Conservation (phyloP, 768 basidiomycete genomes). For the Basidioascus undulatus region DNA sequence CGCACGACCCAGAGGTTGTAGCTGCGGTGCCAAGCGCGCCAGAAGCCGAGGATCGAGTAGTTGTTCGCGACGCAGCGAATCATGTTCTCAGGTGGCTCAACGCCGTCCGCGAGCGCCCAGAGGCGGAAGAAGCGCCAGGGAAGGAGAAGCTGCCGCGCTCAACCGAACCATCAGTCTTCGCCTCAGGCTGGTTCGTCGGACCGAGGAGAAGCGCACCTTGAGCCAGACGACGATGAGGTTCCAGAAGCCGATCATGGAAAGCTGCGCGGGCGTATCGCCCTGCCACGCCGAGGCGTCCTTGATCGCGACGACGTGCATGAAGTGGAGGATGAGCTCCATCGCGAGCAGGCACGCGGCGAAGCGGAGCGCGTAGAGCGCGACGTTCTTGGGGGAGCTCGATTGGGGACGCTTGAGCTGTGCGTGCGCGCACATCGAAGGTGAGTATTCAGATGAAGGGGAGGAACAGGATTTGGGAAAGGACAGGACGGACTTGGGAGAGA, state of each 20-base stretch:
- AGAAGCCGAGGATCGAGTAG: conserved; percentile 77
- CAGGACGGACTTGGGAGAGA: conserved; percentile 50
- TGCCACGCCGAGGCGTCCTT: conserved; percentile 68
- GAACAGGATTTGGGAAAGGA: not conserved
- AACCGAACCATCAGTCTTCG: too few relatives aligned
- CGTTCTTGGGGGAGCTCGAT: not conserved
- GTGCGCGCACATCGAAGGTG: not conserved
- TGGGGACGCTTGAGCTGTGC: not conserved
- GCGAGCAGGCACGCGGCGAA: conserved; percentile 47
- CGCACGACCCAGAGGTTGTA: conserved; percentile 89
- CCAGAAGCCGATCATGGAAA: conserved; percentile 91
- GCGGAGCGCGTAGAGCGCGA: conserved; percentile 36
- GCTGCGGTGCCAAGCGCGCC: conserved; percentile 88
- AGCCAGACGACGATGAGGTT: conserved; percentile 89
- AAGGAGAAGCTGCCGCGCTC: conserved; percentile 45
- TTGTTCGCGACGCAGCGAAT: conserved; percentile 96
- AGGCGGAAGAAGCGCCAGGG: conserved; percentile 94
- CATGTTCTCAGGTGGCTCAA: conserved; percentile 97
- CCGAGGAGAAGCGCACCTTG: conserved; percentile 32
- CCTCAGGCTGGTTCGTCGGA: not conserved
- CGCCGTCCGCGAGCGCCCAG: conserved; percentile 67
- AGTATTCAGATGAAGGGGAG: not conserved
- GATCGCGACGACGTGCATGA: conserved; percentile 90
- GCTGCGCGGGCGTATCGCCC: conserved; percentile 48
- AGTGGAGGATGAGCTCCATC: conserved; percentile 80